Conservation (phyloP, 176 grass and related monocot genomes). For the Oryza glumipatula region DNA sequence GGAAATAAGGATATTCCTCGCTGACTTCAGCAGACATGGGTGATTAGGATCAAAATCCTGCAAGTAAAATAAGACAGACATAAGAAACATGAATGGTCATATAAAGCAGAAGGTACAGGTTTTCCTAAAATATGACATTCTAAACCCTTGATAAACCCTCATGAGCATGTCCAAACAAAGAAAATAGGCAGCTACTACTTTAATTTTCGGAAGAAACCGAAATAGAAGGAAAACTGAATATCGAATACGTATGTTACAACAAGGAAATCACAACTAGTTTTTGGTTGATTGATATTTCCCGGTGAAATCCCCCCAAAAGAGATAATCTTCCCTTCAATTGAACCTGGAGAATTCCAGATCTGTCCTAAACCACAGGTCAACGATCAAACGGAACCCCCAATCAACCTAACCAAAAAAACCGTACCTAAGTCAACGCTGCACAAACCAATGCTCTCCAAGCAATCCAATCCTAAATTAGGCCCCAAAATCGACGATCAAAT, state of each 20-base stretch:
- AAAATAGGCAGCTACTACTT: neutral
- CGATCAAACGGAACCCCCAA: neutral
- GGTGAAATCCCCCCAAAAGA: neutral
- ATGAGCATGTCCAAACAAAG: neutral
- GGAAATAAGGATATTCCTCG: conserved; percentile 60
- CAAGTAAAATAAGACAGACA: neutral
- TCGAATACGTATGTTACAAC: neutral
- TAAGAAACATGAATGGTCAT: neutral
- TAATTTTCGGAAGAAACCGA: neutral
- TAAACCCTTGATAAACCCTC: neutral
- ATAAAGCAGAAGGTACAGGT: neutral
- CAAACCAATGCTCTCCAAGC: neutral
- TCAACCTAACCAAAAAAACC: neutral
- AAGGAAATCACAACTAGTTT: neutral
- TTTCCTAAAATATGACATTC: neutral
- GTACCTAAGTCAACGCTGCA: conserved; percentile 11
- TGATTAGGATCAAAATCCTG: conserved; percentile 53
- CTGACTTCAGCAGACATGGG: conserved; percentile 63
- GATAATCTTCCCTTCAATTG: neutral
- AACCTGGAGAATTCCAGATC: neutral
- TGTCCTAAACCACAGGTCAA: neutral
- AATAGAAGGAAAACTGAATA: neutral
- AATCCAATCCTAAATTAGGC: neutral
- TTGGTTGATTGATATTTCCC: neutral
- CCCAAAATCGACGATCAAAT: neutral